Percentiles rank a stretch among this genome's conserved stretches.
phyloP scores from a whole-genome alignment of 1,284 basidiomycete species.

The Apiotrichum mycotoxinovorans region DNA sequence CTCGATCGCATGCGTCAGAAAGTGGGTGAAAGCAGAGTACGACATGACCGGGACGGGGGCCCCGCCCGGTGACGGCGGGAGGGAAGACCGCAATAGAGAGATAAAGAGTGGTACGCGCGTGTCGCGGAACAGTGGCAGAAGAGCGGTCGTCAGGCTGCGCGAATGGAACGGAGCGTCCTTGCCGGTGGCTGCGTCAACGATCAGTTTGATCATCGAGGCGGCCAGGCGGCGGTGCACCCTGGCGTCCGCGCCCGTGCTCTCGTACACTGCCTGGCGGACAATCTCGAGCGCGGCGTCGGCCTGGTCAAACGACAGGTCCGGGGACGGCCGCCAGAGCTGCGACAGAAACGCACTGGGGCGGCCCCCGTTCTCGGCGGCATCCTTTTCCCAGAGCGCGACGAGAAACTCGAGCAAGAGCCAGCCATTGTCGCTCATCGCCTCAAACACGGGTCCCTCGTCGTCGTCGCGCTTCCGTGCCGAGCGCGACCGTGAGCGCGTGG shows the following conservation, averaged over 20 bases:
- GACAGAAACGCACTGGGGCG: constrained; percentile 17
- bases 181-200: constrained; percentile 17
- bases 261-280: constrained; percentile 9
- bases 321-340: constrained; percentile 26
- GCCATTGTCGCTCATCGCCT: constrained; percentile 12
- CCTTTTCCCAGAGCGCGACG: constrained; percentile 28
- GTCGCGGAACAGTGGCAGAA: constrained; percentile 21
- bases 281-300: constrained; percentile 18
- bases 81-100: neutral
- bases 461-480: neutral
- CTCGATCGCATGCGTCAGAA: constrained; percentile 26
- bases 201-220: constrained; percentile 14
- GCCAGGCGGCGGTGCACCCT: constrained; percentile 2
- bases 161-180: constrained; percentile 23
- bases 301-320: constrained; percentile 24
- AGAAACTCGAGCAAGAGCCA: constrained; percentile 37
- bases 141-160: constrained; percentile 16
- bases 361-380: constrained; percentile 15
- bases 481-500: neutral
- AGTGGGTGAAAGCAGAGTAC: constrained; percentile 14
- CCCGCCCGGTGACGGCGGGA: neutral
- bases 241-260: neutral
- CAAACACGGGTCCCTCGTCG: constrained; percentile 15
- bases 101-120: constrained; percentile 7
- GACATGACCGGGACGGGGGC: neutral